Base-by-base conservation (phyloP, 2,329 filamentous ascomycete species). In the Colletotrichum paranaense region DNA sequence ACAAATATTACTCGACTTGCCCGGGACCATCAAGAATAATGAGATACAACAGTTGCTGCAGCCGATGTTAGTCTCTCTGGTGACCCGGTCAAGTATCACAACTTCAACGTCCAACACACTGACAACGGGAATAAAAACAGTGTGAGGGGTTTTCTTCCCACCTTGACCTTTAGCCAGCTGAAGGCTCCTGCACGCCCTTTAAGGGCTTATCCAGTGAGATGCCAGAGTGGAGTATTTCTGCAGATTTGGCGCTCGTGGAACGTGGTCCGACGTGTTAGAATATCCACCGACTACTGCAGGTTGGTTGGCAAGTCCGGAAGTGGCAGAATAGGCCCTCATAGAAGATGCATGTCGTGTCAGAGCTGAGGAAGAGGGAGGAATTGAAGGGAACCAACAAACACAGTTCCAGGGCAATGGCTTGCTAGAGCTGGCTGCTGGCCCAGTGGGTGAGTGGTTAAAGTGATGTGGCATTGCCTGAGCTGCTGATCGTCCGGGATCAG, bases 401-500 rank as follows among this genome's bases (percentile, higher is more conserved):
- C 19, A 9, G 19, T 8, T n/a, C 42, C 30, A 42, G 4, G 38
- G 38, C 52, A 12, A 42, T 42, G 22, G 49, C n/a, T 64, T 5
- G 24, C 52, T 28, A 24, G 52, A 57, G 22, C 7, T 65, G 62
- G 49, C 46, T 30, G 60, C 26, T 63, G 26, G n/a, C 30, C 24
- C 16, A 16, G 32, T 58, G 32, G 32, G 32, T 35, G 11, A 35
- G 32, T 35, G 38, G 68, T 26, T 46, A 7, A 30, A 30, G 30
- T 65, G 71, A 71, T 70, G 71, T 73, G 67, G 67, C 56, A 71
- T 62, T 71, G 71, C 67, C 59, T 60, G 66, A 59, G 60, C 69
- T 59, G 53, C 68, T 75, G 68, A 76, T 76, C 75, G 64, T 68
- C 75, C 73, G 69, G 73, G 75, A 74, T 68, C 64, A 74, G 63